Base-by-base conservation (phyloP, 768 basidiomycete species). In the Psilocybe tampanensis region DNA sequence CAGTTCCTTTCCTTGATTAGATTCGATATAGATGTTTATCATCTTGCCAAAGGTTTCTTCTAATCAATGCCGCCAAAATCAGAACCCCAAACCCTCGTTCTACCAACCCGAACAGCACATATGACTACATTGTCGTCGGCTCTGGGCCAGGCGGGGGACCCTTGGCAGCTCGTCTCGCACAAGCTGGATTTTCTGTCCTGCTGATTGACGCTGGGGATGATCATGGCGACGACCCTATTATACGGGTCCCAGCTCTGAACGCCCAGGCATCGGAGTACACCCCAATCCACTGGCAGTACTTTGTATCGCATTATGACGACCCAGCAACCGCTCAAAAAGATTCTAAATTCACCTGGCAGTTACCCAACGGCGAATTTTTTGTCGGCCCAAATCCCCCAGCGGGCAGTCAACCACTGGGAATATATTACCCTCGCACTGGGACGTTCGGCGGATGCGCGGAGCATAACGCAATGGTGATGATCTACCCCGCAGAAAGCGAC, bases 361-460 rank as follows among this genome's bases (percentile, higher is more conserved):
- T n/a, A 18, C 50, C 56, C 12, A 45, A 52, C 47, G 56, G 56
- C 7, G 18, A 26, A 11, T 48, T 53, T 44, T 58, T 44, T 23
- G 56, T 58, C 12, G 56, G 56, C n/a, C 52, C 56, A 19, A 57
- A 57, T 47, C 56, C 56, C 21, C 56, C 50, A 2, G 50, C 50
- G 2, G 56, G 56, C 4, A 57, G 56, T 26, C 22, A 47, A 19
- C 56, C 56, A 7, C 18, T 57, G 17, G 56, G 56, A 8, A 47
- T 57, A 11, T 52, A 44, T 19, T 57, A 57, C 34, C 56, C 56
- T 8, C 39, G 56, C 17, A 51, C 56, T 26, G 49, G 48, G 4
- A 52, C 57, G 3, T 52, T 58, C 2, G 57, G 57, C 13, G 57
- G 57, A n/a, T 58, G 57, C 41, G 51, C 57, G 13, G 57, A 58